Base-by-base conservation (phyloP, 2,329 filamentous ascomycete species). In the Penicillium decumbens region DNA sequence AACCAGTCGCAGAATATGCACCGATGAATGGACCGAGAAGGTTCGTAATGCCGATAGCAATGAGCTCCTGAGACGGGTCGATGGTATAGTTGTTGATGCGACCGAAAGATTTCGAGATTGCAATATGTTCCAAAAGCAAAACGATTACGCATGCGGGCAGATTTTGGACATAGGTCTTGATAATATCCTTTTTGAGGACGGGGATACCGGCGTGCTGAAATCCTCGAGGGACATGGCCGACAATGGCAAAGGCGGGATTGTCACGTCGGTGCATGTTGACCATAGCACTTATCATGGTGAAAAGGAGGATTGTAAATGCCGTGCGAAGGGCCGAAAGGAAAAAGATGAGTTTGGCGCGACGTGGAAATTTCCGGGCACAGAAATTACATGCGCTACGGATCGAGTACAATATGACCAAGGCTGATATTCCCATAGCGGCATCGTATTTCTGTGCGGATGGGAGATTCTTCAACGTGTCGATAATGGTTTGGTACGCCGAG, bases 101-200 rank as follows among this genome's bases (percentile, higher is more conserved):
- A 7, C 91, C 91, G 60, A 96, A 96, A 0, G 90, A 95, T 67
- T 96, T 96, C 6, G 90, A 88, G 54, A 95, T 95, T 39, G 91
- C 89, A 60, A 96, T 95, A 65, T 96, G 91, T 70, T 96, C 91
- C 54, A 95, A 91, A 18, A 96, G 78, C 49, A 95, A 76, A 12
- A 96, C 89, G 55, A 95, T 93, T 47, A 95, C 83, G 1, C 87
- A 84, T 4, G 87, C 87, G 0, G 91, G 91, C 3, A 96, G 75
- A 55, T 95, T 80, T 29, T 77, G 75, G 0, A 80, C 77, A 62
- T 95, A 88, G 1, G 80, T 72, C 1, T 74, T 77, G 63, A 95
- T 79, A 40, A 95, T 80, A 0, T 76, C 67, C 0, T 68, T 72
- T 57, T 85, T 82, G 47, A 95, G 71, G 0, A 72, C 75, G 0